Evolutionary conservation across 2,329 filamentous ascomycete species (phyloP).

Genomic region (Hypoxylon sp.): DNA sequence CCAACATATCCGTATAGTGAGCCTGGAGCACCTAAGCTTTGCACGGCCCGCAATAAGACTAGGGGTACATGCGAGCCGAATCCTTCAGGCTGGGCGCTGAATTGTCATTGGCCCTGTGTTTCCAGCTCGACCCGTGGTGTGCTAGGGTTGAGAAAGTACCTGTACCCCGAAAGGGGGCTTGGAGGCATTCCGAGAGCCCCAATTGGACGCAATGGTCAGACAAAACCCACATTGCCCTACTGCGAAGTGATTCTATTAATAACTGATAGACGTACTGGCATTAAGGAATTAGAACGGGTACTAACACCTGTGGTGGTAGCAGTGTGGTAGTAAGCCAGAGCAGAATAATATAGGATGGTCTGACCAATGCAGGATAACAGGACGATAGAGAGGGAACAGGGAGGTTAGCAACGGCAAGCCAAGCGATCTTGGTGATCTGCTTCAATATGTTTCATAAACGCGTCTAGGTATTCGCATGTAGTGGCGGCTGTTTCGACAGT

Average conservation of each 20-base stretch:
- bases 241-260: conserved; percentile 44
- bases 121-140: conserved; percentile 43
- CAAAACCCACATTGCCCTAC: conserved; percentile 30
- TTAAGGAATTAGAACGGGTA: conserved; percentile 37
- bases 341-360: conserved; percentile 29
- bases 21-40: conserved; percentile 33
- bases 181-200: conserved; percentile 24
- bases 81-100: conserved; percentile 43
- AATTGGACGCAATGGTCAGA: conserved; percentile 36
- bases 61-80: conserved; percentile 35
- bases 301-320: conserved; percentile 23
- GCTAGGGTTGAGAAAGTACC: conserved; percentile 33
- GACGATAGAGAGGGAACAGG: conserved; percentile 9
- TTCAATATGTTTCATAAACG: conserved; percentile 44
- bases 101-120: conserved; percentile 32
- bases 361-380: conserved; percentile 25
- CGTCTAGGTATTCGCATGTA: conserved; percentile 37
- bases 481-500: conserved; percentile 42
- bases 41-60: conserved; percentile 43
- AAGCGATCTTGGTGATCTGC: conserved; percentile 27
- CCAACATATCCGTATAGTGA: conserved; percentile 34
- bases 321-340: conserved; percentile 35
- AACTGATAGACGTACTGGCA: conserved; percentile 42
- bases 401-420: conserved; percentile 19
- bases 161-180: conserved; percentile 41